These are phyloP conservation scores for Isatis lusitanica DNA, from an alignment of 441 rosid species.

Conservation along the genomic window DNA sequence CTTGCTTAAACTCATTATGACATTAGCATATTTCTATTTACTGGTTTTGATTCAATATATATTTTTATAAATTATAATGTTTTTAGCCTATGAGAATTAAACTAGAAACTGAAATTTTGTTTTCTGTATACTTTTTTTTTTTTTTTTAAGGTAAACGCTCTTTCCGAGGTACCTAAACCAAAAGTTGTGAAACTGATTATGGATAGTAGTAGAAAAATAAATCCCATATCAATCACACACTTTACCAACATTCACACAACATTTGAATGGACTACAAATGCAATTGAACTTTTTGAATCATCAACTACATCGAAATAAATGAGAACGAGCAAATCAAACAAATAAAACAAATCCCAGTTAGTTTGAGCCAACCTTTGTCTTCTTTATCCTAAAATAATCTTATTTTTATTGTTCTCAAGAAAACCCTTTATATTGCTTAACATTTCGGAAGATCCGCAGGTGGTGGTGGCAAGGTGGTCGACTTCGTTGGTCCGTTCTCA, in stretches of 20 bases:
- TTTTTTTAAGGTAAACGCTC: no score
- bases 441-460: conserved; percentile 80
- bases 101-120: no score
- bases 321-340: conserved; percentile 18
- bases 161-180: background rate
- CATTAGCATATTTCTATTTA: no score
- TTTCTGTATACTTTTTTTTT: no score
- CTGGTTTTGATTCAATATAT: no score
- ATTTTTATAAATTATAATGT: no score
- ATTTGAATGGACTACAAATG: conserved; percentile 7
- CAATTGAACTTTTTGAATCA: background rate
- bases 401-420: background rate
- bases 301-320: conserved; percentile 7
- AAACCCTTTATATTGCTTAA: conserved; percentile 16
- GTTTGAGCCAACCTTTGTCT: background rate
- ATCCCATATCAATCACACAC: conserved; percentile 10
- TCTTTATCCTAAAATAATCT: background rate
- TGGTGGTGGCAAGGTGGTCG: conserved; percentile 68
- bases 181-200: background rate
- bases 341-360: background rate
- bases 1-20: no score
- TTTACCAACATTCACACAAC: conserved; percentile 9
- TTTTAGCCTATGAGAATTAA: no score
- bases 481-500: conserved; percentile 67
- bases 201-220: background rate